A percentile compares a stretch with the other conserved stretches of the same genome.
These are phyloP conservation scores for Fusarium sp. DNA, from an alignment of 2,329 filamentous ascomycete species.

Conservation along the genomic window DNA sequence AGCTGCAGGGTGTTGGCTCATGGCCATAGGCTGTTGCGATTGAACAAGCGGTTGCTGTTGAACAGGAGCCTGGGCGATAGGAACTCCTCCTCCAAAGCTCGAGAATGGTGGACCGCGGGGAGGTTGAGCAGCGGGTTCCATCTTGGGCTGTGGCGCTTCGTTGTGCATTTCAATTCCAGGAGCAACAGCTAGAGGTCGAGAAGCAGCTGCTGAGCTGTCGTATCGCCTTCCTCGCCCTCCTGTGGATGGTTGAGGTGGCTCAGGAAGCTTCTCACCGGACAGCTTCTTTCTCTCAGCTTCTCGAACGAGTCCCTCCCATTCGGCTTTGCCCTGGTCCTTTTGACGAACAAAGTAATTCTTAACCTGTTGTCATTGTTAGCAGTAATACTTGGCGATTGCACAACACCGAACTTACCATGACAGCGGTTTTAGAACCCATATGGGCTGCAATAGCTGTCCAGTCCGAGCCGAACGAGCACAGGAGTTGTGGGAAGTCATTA, in stretches of 20 bases:
- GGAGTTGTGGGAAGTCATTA: constrained; percentile 77
- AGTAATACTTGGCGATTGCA: neutral
- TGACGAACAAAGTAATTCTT: constrained; percentile 76
- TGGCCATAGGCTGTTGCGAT: constrained; percentile 46
- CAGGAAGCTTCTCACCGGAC: constrained; percentile 68
- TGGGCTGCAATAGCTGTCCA: constrained; percentile 79
- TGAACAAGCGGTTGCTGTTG: constrained; percentile 49
- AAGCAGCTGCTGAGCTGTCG: constrained; percentile 52
- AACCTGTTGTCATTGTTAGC: constrained; percentile 58
- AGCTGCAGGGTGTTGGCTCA: constrained; percentile 51
- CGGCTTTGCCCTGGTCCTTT: constrained; percentile 67
- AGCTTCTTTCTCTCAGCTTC: constrained; percentile 68
- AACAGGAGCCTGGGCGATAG: constrained; percentile 58
- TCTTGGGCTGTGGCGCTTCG: constrained; percentile 59
- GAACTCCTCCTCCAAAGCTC: constrained; percentile 56
- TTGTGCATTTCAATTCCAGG: constrained; percentile 57
- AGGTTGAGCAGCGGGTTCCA: constrained; percentile 53
- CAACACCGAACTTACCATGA: constrained; percentile 73
- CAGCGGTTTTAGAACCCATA: constrained; percentile 85
- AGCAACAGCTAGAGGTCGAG: constrained; percentile 61
- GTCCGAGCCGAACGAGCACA: constrained; percentile 82
- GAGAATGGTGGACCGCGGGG: constrained; percentile 54
- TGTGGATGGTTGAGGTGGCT: constrained; percentile 67
- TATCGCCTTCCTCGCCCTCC: constrained; percentile 63
- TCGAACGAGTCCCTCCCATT: constrained; percentile 69